These are phyloP conservation scores for Albizia julibrissin DNA, from an alignment of 306 rosid genomes.

Conservation along the genomic window DNA sequence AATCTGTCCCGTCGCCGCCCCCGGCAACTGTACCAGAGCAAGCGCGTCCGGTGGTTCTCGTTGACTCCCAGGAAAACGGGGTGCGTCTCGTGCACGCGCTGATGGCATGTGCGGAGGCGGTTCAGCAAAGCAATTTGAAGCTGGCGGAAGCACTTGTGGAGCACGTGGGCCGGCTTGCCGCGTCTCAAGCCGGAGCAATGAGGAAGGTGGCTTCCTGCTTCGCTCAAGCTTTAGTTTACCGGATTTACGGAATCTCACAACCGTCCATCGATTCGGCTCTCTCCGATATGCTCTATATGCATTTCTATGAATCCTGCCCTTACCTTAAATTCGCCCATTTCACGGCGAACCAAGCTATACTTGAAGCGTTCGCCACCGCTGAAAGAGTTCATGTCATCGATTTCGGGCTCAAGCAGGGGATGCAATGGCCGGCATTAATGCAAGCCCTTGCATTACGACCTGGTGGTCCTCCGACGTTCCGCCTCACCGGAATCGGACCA, in stretches of 20 bases:
- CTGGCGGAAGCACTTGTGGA: slow-evolving; percentile 54
- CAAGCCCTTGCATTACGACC: slow-evolving; percentile 67
- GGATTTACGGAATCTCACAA: slow-evolving; percentile 52
- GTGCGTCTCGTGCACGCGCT: slow-evolving; percentile 68
- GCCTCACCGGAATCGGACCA: slow-evolving; percentile 65
- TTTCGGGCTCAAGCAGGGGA: slow-evolving; percentile 63
- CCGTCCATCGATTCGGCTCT: slow-evolving; percentile 35
- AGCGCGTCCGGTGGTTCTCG: slow-evolving; percentile 47
- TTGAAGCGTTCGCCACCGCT: slow-evolving; percentile 51
- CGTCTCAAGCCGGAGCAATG: slow-evolving; percentile 62
- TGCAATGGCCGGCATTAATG: slow-evolving; percentile 81
- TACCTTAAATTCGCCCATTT: slow-evolving; percentile 78
- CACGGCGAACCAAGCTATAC: slow-evolving; percentile 74
- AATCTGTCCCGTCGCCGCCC: not conserved
- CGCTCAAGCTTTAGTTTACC: slow-evolving; percentile 56
- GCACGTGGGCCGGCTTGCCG: slow-evolving; percentile 51
- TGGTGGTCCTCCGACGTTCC: slow-evolving; percentile 65
- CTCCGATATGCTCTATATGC: slow-evolving; percentile 55
- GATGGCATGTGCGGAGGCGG: slow-evolving; percentile 69
- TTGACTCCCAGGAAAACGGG: slow-evolving; percentile 59
- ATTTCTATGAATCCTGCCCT: slow-evolving; percentile 69
- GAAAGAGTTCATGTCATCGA: slow-evolving; percentile 61
- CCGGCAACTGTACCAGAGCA: slow-evolving; percentile 26
- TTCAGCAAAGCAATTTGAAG: slow-evolving; percentile 53
- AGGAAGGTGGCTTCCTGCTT: slow-evolving; percentile 64